Evolutionary conservation across 805 yeast species (phyloP).

Genomic region (Metschnikowia dekortorum): DNA sequence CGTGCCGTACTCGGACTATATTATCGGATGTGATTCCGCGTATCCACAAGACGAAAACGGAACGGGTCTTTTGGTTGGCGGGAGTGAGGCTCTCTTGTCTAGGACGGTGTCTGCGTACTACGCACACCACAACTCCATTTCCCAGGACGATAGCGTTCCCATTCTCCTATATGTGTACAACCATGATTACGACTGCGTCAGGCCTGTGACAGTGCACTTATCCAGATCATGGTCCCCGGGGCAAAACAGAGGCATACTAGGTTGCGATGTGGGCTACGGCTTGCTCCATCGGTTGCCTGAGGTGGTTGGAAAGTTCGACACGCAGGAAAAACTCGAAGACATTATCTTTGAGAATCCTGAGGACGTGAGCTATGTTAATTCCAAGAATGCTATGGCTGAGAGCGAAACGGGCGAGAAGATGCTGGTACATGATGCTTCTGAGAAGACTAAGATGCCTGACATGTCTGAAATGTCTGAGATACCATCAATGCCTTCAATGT

Average conservation of each 20-base stretch:
- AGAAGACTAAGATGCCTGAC: neutral
- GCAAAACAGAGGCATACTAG: slow-evolving; percentile 69
- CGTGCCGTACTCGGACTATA: slow-evolving; percentile 80
- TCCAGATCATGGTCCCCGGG: slow-evolving; percentile 64
- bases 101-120: slow-evolving; percentile 58
- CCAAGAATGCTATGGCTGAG: neutral
- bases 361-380: neutral
- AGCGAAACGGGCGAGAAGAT: neutral
- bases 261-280: slow-evolving; percentile 95
- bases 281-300: slow-evolving; percentile 78
- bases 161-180: slow-evolving; percentile 64
- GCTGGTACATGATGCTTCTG: neutral
- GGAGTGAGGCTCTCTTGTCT: slow-evolving; percentile 79
- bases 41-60: slow-evolving; percentile 54
- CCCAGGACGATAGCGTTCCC: slow-evolving; percentile 34
- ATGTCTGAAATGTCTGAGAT: too few species aligned
- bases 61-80: slow-evolving; percentile 71
- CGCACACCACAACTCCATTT: slow-evolving; percentile 38
- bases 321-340: neutral
- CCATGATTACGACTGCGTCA: slow-evolving; percentile 76
- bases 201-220: slow-evolving; percentile 76
- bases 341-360: neutral
- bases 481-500: too few species aligned
- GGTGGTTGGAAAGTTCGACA: neutral
- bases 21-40: slow-evolving; percentile 60